Evolutionary conservation across 208 protist species (phyloP), one percentile per base, ranked within the genome.

Genomic region (Trypanosoma scelopori): DNA sequence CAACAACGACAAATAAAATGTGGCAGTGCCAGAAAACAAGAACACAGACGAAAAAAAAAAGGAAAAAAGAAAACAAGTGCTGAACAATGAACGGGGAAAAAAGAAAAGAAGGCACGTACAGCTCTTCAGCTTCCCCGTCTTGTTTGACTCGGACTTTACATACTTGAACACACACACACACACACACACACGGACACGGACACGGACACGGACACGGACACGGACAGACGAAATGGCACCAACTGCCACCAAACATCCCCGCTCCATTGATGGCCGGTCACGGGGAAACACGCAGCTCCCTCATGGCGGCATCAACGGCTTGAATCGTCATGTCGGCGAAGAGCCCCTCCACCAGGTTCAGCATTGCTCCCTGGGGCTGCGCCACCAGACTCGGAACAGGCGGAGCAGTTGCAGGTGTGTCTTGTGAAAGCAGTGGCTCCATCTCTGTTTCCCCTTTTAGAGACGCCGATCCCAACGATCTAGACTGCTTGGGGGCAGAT

Each of bases 291-390:
- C 41, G 51, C 6, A 60, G 27, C 5, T 59, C 32, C 35, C 45
- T 56, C 25, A 22, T 23, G 20, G 68, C 41, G 16, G 18, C 30
- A 43, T 23, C 37, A 52, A 75, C 60, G 32, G 45, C 67, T 13
- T 66, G 47, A 11, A 65, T 28, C 13, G 67, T 62, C 27, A 73
- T 56, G 16, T 64, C 64, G 18, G 79, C 71, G 28, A 93, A 69
- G 12, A 83, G 65, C 28, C 89, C 84, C 51, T 93, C 87, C 42
- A 93, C 25, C 15, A 74, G 61, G 63, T 80, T 84, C 18, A 41
- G 37, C 22, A 71, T 39, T 2, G 35, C 49, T 16, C 69, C 61
- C 37, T 46, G 22, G 49, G 46, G 18, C 22, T 11, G 51, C 3
- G 30, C 16, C 35, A 25, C 32, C 20, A 18, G 30, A 5, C 23